A percentile compares a stretch with the other conserved stretches of the same genome.
phyloP scores from a whole-genome alignment of 2,329 filamentous ascomycete species.

The Chrysoporthe austroafricana region DNA sequence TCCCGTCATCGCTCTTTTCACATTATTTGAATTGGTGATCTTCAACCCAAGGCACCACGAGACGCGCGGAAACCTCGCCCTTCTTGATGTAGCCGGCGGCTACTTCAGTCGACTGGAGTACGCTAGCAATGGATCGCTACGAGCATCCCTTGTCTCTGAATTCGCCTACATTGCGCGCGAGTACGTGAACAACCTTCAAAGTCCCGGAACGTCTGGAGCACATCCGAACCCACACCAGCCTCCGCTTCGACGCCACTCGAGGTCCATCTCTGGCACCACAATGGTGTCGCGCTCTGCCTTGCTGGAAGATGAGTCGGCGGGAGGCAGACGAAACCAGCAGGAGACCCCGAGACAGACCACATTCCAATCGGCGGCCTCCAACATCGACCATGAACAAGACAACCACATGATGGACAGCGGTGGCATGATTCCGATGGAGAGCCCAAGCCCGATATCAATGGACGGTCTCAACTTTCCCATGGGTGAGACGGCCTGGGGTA shows the following conservation, averaged over 20 bases:
- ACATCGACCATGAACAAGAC: not conserved
- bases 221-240: not conserved
- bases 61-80: conserved; percentile 41
- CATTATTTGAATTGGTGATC: conserved; percentile 47
- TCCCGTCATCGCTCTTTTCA: conserved; percentile 43
- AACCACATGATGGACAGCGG: not conserved
- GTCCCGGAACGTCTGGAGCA: not conserved
- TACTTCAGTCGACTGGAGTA: conserved; percentile 49
- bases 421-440: not conserved
- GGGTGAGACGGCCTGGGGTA: not conserved
- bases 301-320: not conserved
- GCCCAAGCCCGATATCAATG: not conserved
- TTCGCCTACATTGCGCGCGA: conserved; percentile 48
- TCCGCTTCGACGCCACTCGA: not conserved
- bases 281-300: not conserved
- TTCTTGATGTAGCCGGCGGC: conserved; percentile 46
- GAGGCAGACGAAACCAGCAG: not conserved
- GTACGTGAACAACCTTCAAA: conserved; percentile 38
- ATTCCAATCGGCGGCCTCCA: not conserved
- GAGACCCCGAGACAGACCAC: not conserved
- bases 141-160: conserved; percentile 42
- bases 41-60: conserved; percentile 42
- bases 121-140: conserved; percentile 41
- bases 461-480: conserved; percentile 9
- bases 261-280: not conserved